Conservation (phyloP, 1,284 basidiomycete genomes). For the Sporisorium reilianum region DNA sequence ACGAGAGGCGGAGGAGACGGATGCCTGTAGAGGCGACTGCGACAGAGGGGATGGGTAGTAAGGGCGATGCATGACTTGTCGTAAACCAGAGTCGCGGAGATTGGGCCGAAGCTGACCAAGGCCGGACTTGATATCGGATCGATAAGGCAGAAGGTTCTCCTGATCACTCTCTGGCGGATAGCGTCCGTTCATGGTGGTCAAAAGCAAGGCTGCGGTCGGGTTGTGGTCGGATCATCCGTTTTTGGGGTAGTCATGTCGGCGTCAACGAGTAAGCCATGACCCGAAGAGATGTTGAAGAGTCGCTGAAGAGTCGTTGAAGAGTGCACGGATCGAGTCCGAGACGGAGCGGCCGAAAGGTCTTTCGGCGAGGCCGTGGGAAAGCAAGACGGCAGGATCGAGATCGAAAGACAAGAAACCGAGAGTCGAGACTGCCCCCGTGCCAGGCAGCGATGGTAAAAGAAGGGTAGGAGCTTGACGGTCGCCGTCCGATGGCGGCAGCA, state of each 20-base stretch:
- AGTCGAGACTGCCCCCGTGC: background rate
- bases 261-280: background rate
- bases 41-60: slow-evolving; percentile 46
- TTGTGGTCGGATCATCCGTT: background rate
- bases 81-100: slow-evolving; percentile 17
- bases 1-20: slow-evolving; percentile 40
- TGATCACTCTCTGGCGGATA: background rate
- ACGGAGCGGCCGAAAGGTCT: background rate
- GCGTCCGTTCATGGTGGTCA: slow-evolving; percentile 11
- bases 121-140: background rate
- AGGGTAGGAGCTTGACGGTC: slow-evolving; percentile 9
- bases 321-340: background rate
- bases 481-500: slow-evolving; percentile 9
- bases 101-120: slow-evolving; percentile 27
- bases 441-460: background rate
- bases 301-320: no score
- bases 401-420: slow-evolving; percentile 2
- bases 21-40: slow-evolving; percentile 45
- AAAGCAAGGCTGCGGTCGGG: background rate
- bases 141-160: background rate
- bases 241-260: background rate
- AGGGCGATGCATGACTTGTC: slow-evolving; percentile 32
- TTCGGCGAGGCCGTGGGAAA: slow-evolving; percentile 13
- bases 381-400: background rate
- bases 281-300: slow-evolving; percentile 14